These are phyloP conservation scores for Apophysomyces variabilis DNA, from an alignment of 371 early-diverging fungal genomes.

Conservation along the genomic window DNA sequence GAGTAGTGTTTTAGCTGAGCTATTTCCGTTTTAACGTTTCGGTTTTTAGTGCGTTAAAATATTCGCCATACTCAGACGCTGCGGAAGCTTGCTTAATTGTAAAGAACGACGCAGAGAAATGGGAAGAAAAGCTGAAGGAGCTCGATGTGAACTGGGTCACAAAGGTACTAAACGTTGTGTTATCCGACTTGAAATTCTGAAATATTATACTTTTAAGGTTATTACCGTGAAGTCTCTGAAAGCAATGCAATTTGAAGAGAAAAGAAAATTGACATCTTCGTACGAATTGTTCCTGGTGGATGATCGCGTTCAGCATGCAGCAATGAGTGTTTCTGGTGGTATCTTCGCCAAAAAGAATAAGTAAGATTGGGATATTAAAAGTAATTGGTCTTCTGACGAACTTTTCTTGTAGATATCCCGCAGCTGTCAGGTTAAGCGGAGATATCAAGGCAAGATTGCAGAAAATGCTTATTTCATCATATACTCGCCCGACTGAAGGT, in stretches of 20 bases:
- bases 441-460: conserved; percentile 64
- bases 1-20: neutral
- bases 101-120: conserved; percentile 75
- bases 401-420: conserved; percentile 61
- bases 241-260: conserved; percentile 77
- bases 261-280: conserved; percentile 64
- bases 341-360: conserved; percentile 82
- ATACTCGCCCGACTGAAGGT: conserved; percentile 64
- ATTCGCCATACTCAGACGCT: conserved; percentile 8
- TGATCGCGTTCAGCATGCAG: conserved; percentile 68
- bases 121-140: conserved; percentile 60
- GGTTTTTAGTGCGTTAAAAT: conserved; percentile 15
- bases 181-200: neutral
- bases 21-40: neutral
- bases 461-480: conserved; percentile 68
- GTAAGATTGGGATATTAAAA: conserved; percentile 31
- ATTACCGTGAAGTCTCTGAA: conserved; percentile 78
- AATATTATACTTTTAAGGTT: neutral
- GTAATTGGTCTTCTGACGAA: conserved; percentile 17
- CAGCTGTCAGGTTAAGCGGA: conserved; percentile 5
- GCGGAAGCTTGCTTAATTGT: conserved; percentile 72
- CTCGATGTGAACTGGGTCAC: conserved; percentile 50
- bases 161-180: conserved; percentile 45
- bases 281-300: conserved; percentile 82
- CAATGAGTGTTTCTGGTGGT: conserved; percentile 81